phyloP scores from a whole-genome alignment of 345 rosid genomes.

The Turnera subulata region DNA sequence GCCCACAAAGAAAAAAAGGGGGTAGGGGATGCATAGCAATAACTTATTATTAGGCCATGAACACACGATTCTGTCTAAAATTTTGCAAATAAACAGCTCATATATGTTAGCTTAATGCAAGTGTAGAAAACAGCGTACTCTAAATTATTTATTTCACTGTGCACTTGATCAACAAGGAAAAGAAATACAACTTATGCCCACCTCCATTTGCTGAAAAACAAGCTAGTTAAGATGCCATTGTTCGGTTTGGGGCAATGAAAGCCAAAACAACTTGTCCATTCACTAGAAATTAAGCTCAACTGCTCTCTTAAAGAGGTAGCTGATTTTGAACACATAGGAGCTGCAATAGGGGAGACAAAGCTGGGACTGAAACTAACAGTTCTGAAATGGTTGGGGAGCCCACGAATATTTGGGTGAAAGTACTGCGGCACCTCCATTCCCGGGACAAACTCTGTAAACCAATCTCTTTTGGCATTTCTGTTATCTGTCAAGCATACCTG shows the following conservation, averaged over 20 bases:
- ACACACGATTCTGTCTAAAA: not conserved
- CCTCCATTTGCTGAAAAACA: not conserved
- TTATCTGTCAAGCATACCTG: not conserved
- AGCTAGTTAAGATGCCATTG: not conserved
- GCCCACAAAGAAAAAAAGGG: too few species aligned
- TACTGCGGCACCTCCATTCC: not conserved
- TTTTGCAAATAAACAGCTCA: not conserved
- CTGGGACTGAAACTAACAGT: not conserved
- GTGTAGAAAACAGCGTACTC: constrained; percentile 5
- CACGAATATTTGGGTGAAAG: constrained; percentile 1
- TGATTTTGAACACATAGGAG: not conserved
- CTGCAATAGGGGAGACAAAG: not conserved
- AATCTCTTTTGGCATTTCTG: not conserved
- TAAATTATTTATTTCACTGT: not conserved
- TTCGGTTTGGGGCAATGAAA: not conserved
- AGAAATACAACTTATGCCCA: not conserved
- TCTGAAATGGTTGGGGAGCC: constrained; percentile 1
- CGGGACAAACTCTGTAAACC: not conserved
- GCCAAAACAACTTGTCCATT: constrained; percentile 1
- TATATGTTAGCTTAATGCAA: not conserved
- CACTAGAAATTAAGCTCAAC: not conserved
- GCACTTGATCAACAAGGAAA: not conserved
- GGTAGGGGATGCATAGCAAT: too few species aligned
- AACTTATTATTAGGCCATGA: not conserved
- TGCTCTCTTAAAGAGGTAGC: not conserved